phyloP scores from a whole-genome alignment of 2,329 filamentous ascomycete species.

The Alternaria gansuensis region DNA sequence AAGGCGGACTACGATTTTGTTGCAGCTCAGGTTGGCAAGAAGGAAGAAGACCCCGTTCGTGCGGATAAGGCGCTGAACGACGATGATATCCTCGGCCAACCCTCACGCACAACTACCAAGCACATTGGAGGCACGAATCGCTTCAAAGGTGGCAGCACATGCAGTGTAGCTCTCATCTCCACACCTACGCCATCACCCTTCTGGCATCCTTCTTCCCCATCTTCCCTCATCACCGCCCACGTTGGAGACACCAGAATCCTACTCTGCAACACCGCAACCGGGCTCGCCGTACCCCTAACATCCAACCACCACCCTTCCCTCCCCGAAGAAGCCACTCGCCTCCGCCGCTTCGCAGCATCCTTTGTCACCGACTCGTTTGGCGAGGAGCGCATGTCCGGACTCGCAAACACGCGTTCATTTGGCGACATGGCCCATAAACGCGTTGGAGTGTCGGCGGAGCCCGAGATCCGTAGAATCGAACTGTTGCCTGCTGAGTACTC shows the following conservation, averaged over 20 bases:
- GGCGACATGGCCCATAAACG: slow-evolving; percentile 92
- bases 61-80: slow-evolving; percentile 83
- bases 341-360: slow-evolving; percentile 84
- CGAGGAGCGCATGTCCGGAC: slow-evolving; percentile 90
- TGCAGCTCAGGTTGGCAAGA: slow-evolving; percentile 83
- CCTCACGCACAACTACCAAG: slow-evolving; percentile 56
- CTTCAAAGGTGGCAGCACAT: slow-evolving; percentile 94
- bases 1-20: slow-evolving; percentile 95
- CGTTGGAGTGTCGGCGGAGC: slow-evolving; percentile 92
- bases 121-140: slow-evolving; percentile 77
- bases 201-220: slow-evolving; percentile 89
- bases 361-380: slow-evolving; percentile 97
- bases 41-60: slow-evolving; percentile 72
- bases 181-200: slow-evolving; percentile 92
- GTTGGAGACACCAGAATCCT: slow-evolving; percentile 93
- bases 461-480: slow-evolving; percentile 82
- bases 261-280: slow-evolving; percentile 85
- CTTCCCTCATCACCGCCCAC: slow-evolving; percentile 85
- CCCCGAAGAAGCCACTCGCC: slow-evolving; percentile 80
- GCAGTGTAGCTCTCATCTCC: slow-evolving; percentile 87
- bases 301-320: slow-evolving; percentile 92
- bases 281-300: slow-evolving; percentile 80
- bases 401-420: slow-evolving; percentile 94
- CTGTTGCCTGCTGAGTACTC: slow-evolving; percentile 84
- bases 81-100: slow-evolving; percentile 79